These are phyloP conservation scores for thale cress (Arabidopsis thaliana) DNA, from an alignment of 345 rosid species.

Conservation along the genomic window TAIR10.1 NC_003075.7:14709001-14709500, in stretches of 20 bases:
- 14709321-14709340: conserved; percentile 47
- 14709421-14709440: conserved; percentile 5
- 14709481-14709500: conserved; percentile 52
- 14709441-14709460: neutral
- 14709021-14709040: conserved; percentile 7
- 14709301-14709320: conserved; percentile 49
- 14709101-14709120: conserved; percentile 31
- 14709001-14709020: conserved; percentile 32
- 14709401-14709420: neutral
- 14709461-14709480: conserved; percentile 60
- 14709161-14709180: conserved; percentile 32
- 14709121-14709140: conserved; percentile 8
- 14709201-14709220: conserved; percentile 39
- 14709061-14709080: neutral
- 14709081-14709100: conserved; percentile 11
- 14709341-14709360: conserved; percentile 50
- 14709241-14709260: conserved; percentile 12
- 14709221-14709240: conserved; percentile 2
- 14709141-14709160: conserved; percentile 42
- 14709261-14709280: neutral
- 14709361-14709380: conserved; percentile 50
- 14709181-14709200: conserved; percentile 34
- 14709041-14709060: conserved; percentile 8
- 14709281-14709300: neutral
- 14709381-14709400: neutral